Percentiles rank a stretch among this genome's conserved stretches.
phyloP scores from a whole-genome alignment of 257 asterid species.

The Ocimum tenuiflorum region DNA sequence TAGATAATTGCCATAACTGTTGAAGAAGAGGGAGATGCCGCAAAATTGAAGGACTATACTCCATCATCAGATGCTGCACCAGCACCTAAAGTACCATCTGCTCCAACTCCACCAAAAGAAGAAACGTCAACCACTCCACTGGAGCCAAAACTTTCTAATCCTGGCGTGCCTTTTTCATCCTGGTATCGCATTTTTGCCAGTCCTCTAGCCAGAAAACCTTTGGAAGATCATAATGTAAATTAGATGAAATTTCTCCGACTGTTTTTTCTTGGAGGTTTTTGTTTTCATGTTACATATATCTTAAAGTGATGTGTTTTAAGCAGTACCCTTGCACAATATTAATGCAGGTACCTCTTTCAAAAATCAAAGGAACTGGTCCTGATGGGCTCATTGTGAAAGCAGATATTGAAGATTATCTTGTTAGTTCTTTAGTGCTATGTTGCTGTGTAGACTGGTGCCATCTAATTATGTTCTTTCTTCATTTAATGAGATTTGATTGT shows the following conservation, averaged over 20 bases:
- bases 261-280: not conserved
- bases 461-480: not conserved
- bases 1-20: slow-evolving; percentile 82
- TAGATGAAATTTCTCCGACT: not conserved
- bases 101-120: slow-evolving; percentile 65
- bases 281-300: not conserved
- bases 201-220: slow-evolving; percentile 84
- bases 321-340: slow-evolving; percentile 1
- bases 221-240: slow-evolving; percentile 72
- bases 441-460: not conserved
- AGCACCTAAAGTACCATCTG: slow-evolving; percentile 38
- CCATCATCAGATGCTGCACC: slow-evolving; percentile 68
- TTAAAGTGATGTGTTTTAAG: slow-evolving; percentile 4
- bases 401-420: slow-evolving; percentile 87
- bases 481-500: not conserved
- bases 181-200: slow-evolving; percentile 84
- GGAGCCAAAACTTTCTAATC: slow-evolving; percentile 56
- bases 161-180: slow-evolving; percentile 43
- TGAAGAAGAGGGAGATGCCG: slow-evolving; percentile 77
- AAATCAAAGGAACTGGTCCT: slow-evolving; percentile 91
- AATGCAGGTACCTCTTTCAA: slow-evolving; percentile 66
- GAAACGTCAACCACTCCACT: slow-evolving; percentile 48
- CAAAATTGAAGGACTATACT: slow-evolving; percentile 67
- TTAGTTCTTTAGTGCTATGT: slow-evolving; percentile 33
- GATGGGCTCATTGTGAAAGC: slow-evolving; percentile 94